A percentile compares a stretch with the other conserved stretches of the same genome.
Conservation (phyloP, 768 basidiomycete species). For the Serendipita vermifera region DNA sequence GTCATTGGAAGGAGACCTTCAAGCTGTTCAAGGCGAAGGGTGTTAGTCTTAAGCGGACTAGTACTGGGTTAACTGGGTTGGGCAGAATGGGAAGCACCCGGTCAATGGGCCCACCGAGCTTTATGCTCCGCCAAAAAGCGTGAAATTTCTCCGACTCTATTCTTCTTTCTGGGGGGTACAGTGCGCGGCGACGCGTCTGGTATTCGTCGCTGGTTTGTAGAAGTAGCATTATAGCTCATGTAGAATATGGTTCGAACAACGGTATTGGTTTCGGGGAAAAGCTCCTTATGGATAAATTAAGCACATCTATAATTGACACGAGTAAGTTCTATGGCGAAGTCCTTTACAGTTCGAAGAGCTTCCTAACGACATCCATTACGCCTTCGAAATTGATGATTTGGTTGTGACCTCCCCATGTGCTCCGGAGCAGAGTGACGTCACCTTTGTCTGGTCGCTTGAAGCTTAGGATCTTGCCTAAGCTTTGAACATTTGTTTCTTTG, state of each 20-base stretch:
- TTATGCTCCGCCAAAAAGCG: too few relatives aligned
- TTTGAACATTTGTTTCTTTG: constrained; percentile 24
- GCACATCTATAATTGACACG: too few relatives aligned
- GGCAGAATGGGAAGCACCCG: neutral
- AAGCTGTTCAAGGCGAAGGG: constrained; percentile 8
- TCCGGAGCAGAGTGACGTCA: constrained; percentile 45
- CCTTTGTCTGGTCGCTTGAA: constrained; percentile 31
- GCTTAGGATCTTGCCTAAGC: neutral
- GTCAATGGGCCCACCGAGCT: neutral
- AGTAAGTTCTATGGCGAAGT: too few relatives aligned
- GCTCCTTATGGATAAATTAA: too few relatives aligned
- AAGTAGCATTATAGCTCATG: too few relatives aligned
- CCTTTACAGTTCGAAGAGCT: constrained; percentile 27
- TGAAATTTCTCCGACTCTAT: too few relatives aligned
- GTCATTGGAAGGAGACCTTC: constrained; percentile 9
- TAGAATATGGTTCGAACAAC: too few relatives aligned
- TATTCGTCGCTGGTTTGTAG: too few relatives aligned
- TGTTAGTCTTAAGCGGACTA: neutral
- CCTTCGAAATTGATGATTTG: constrained; percentile 49
- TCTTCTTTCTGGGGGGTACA: too few relatives aligned
- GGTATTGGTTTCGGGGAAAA: too few relatives aligned
- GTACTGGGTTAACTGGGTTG: constrained; percentile 1
- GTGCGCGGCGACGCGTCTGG: too few relatives aligned
- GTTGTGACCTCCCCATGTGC: constrained; percentile 45
- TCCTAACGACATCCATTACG: constrained; percentile 44